Evolutionary conservation across 75 land plant species (phyloP).

Genomic region (Isoetes taiwanensis): DNA sequence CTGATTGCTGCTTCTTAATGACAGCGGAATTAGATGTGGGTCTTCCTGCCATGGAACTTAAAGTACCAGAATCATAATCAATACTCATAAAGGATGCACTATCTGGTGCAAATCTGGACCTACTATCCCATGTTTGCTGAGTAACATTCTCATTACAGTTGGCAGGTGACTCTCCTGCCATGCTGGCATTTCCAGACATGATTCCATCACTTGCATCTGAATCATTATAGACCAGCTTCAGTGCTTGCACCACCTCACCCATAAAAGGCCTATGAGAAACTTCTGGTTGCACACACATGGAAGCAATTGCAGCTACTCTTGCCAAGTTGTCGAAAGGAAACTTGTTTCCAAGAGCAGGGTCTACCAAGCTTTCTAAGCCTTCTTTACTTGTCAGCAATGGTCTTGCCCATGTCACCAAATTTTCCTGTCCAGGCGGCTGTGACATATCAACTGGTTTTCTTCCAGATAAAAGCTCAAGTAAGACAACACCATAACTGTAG

Average conservation of each 20-base stretch:
- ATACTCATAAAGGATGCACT: conserved; percentile 5
- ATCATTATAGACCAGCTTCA: conserved; percentile 7
- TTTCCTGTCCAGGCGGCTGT: conserved; percentile 33
- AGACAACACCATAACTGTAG: conserved; percentile 52
- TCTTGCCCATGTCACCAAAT: too few species aligned
- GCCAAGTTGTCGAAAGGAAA: conserved; percentile 7
- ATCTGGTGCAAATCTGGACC: background rate
- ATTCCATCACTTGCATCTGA: conserved; percentile 5
- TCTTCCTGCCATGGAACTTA: too few species aligned
- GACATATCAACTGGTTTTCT: conserved; percentile 42
- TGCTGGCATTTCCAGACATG: background rate
- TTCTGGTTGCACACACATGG: conserved; percentile 5
- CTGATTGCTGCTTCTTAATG: too few species aligned
- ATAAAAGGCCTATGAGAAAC: conserved; percentile 4
- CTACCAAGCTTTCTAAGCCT: background rate
- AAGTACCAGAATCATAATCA: conserved; percentile 5
- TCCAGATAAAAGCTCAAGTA: conserved; percentile 47
- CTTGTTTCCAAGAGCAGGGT: background rate
- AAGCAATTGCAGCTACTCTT: conserved; percentile 4
- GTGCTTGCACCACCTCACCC: conserved; percentile 2
- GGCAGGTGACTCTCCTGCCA: background rate
- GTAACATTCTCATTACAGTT: background rate
- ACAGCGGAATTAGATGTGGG: too few species aligned
- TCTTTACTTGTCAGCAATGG: too few species aligned
- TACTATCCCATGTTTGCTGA: background rate